Percentiles rank a stretch among this genome's conserved stretches.
phyloP scores from a whole-genome alignment of 2,329 filamentous ascomycete species.

The Westerdykella ornata region DNA sequence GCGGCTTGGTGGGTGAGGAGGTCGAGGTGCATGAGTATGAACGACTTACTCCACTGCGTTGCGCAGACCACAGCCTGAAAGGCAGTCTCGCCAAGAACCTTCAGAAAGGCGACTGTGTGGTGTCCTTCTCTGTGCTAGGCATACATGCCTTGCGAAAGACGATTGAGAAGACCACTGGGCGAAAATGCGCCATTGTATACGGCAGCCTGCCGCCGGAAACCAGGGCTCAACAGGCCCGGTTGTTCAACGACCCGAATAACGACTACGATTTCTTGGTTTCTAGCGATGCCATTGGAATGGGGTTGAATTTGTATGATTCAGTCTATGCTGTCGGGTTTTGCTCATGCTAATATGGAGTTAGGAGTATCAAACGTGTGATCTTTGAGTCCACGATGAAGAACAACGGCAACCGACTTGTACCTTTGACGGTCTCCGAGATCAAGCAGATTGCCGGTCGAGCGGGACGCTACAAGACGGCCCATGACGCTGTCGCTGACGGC shows the following conservation, averaged over 20 bases:
- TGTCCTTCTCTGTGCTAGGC: conserved; percentile 74
- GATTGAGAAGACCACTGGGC: conserved; percentile 69
- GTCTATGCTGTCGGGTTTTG: not conserved
- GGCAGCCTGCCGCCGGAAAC: conserved; percentile 88
- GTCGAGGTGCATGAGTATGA: conserved; percentile 76
- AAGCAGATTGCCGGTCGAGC: conserved; percentile 95
- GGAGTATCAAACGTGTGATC: conserved; percentile 77
- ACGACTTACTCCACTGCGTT: conserved; percentile 69
- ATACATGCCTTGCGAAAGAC: conserved; percentile 73
- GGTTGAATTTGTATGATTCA: conserved; percentile 68
- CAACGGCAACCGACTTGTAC: conserved; percentile 52
- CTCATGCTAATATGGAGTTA: conserved; percentile 25
- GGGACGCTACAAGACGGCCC: conserved; percentile 72
- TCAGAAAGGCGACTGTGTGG: conserved; percentile 82
- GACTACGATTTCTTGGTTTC: conserved; percentile 93
- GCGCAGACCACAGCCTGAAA: conserved; percentile 57
- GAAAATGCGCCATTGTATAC: conserved; percentile 86
- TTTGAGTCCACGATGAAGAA: conserved; percentile 74
- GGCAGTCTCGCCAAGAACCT: conserved; percentile 60
- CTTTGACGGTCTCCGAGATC: conserved; percentile 66
- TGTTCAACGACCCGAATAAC: conserved; percentile 94
- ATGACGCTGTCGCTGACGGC: conserved; percentile 43
- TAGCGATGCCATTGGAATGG: conserved; percentile 96
- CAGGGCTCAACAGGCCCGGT: conserved; percentile 76
- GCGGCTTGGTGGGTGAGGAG: conserved; percentile 72